Percentiles rank a stretch among this genome's conserved stretches.
Evolutionary conservation across 1,139 yeast genomes (phyloP).

Genomic region (Blastobotrys proliferans): DNA sequence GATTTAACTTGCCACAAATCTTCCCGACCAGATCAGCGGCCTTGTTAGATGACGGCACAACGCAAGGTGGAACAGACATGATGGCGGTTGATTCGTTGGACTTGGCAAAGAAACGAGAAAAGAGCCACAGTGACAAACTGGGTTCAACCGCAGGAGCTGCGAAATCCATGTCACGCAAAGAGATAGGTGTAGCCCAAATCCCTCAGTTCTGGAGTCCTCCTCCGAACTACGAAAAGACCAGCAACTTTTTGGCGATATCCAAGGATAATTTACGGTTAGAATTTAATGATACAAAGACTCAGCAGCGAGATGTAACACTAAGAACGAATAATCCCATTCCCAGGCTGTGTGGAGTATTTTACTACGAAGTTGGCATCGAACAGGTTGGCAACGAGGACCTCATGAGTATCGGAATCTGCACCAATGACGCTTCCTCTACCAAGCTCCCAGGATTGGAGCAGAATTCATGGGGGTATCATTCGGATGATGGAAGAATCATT

Average conservation of each 20-base stretch:
- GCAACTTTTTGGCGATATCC: too few relatives aligned
- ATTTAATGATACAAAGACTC: neutral
- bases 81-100: neutral
- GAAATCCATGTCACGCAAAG: constrained; percentile 19
- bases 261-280: constrained; percentile 5
- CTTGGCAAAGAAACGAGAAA: neutral
- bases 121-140: neutral
- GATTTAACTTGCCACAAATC: constrained; percentile 28
- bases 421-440: constrained; percentile 28
- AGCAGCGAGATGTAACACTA: constrained; percentile 25
- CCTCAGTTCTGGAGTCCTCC: constrained; percentile 29
- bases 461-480: constrained; percentile 55
- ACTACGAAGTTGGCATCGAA: constrained; percentile 50
- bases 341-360: constrained; percentile 48
- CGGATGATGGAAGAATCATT: constrained; percentile 51
- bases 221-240: too few relatives aligned
- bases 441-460: constrained; percentile 46
- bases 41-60: constrained; percentile 18
- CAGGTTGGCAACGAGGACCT: constrained; percentile 20
- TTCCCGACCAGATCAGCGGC: constrained; percentile 28
- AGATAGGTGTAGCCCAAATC: constrained; percentile 23
- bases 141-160: neutral
- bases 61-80: constrained; percentile 12
- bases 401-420: constrained; percentile 36
- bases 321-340: constrained; percentile 45